Evolutionary conservation across 2,329 filamentous ascomycete species (phyloP), one percentile per base, ranked within the genome.

Genomic region (Epichloe aotearoae): DNA sequence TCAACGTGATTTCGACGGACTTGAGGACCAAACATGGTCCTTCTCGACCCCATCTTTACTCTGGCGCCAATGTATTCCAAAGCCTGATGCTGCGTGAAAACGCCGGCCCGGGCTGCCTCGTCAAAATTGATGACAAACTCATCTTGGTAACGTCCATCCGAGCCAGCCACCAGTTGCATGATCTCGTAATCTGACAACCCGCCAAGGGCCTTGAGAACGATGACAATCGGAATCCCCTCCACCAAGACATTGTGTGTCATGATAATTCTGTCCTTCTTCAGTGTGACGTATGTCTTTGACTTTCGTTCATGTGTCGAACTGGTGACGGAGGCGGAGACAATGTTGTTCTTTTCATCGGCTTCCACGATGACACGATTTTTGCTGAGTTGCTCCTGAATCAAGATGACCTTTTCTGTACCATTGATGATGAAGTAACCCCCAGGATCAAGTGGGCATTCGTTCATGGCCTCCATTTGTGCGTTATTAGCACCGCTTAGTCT

Each of bases 281-380:
- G 72, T 14, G 91, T 80, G 48, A 98, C 88, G 60, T 97, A 96
- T 50, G 88, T 96, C 72, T 98, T 98, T 11, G 93, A 96, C 68
- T 97, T 96, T 60, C 94, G 81, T 66, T 97, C 93, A 67, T 96
- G 89, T 1, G 94, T 97, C 33, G 93, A 96, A 80, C 90, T 94
- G 7, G 90, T 98, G 33, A 97, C 93, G 1, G 93, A 97, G 38
- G 94, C 93, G 58, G 91, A 88, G 51, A 97, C 91, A 56, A 95
- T 83, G 53, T 86, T 86, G 69, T 96, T 97, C 71, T 95, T 95
- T 49, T 84, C 77, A 60, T 91, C 87, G 50, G 88, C 84, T 69
- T 98, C 94, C 15, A 98, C 91, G 64, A 98, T 96, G 61, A 98
- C 87, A 72, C 93, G 83, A 69, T 98, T 98, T 77, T 98, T 98